Percentiles rank a stretch among this genome's conserved stretches.
Evolutionary conservation across 352 stramenopile species (phyloP).

Genomic region (Phytophthora sp.): DNA sequence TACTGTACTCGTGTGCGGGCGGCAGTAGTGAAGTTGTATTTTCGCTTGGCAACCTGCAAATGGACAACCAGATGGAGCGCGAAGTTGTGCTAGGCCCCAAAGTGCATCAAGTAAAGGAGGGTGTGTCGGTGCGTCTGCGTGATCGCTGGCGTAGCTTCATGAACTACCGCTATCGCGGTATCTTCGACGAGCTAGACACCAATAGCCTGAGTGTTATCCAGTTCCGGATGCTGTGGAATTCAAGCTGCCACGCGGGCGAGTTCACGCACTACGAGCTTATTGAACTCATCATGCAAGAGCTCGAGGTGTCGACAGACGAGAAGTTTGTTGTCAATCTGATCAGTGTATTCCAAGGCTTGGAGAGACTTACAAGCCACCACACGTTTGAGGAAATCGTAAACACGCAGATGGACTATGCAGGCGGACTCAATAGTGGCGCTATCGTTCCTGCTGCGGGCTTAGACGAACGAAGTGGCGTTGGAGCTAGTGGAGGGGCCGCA

Average conservation of each 20-base stretch:
- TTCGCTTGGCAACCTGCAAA: conserved; percentile 86
- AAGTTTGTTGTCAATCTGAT: conserved; percentile 92
- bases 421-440: conserved; percentile 23
- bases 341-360: conserved; percentile 88
- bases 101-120: conserved; percentile 84
- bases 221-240: conserved; percentile 90
- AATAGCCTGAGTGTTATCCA: conserved; percentile 78
- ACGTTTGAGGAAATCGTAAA: conserved; percentile 86
- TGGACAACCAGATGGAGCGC: conserved; percentile 91
- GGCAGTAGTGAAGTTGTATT: conserved; percentile 85
- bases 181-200: conserved; percentile 80
- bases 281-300: conserved; percentile 86
- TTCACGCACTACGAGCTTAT: conserved; percentile 89
- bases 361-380: conserved; percentile 71
- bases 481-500: conserved; percentile 22
- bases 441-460: conserved; percentile 27
- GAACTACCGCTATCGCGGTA: conserved; percentile 85
- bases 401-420: conserved; percentile 71
- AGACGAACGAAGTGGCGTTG: conserved; percentile 31
- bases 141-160: conserved; percentile 86
- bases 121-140: conserved; percentile 82
- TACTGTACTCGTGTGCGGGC: conserved; percentile 80
- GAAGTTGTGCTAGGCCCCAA: conserved; percentile 86
- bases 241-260: conserved; percentile 72
- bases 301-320: conserved; percentile 90